phyloP scores from a whole-genome alignment of 1,284 basidiomycete genomes.

The Sanguinoderma infundibulare region DNA sequence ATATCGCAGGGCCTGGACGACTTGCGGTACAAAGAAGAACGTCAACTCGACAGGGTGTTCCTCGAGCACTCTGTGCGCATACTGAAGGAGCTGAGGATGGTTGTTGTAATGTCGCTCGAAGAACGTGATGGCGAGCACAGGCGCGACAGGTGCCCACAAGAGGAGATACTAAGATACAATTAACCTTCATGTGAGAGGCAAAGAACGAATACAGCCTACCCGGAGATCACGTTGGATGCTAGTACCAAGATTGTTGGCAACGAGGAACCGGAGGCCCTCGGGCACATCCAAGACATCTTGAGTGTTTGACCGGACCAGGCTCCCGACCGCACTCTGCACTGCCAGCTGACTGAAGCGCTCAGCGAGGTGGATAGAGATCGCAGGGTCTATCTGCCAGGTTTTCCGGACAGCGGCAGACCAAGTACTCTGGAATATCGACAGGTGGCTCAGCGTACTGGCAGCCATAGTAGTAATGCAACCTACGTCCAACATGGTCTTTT shows the following conservation, averaged over 20 bases:
- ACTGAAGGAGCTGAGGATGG: constrained; percentile 91
- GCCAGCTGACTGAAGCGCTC: constrained; percentile 81
- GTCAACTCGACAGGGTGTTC: constrained; percentile 94
- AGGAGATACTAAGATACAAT: constrained; percentile 67
- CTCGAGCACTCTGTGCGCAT: constrained; percentile 94
- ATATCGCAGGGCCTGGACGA: constrained; percentile 93
- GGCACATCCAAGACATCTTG: constrained; percentile 74
- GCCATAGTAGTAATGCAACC: constrained; percentile 16
- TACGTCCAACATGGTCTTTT: constrained; percentile 67
- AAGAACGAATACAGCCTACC: constrained; percentile 45
- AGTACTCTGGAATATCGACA: constrained; percentile 49
- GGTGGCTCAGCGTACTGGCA: not conserved
- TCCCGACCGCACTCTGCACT: constrained; percentile 73
- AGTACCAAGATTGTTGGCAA: constrained; percentile 73
- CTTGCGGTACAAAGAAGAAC: constrained; percentile 99
- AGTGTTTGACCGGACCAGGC: constrained; percentile 78
- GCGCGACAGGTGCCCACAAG: constrained; percentile 90
- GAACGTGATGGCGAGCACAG: constrained; percentile 85
- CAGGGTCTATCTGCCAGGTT: constrained; percentile 86
- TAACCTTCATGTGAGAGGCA: not conserved
- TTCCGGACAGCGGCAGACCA: constrained; percentile 76
- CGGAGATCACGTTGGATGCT: constrained; percentile 71
- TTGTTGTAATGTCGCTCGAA: constrained; percentile 87
- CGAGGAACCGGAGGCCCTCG: constrained; percentile 80
- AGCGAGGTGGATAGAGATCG: constrained; percentile 82